Evolutionary conservation across 176 grass and related monocot genomes (phyloP).

Genomic region (Elaeis guineensis): DNA sequence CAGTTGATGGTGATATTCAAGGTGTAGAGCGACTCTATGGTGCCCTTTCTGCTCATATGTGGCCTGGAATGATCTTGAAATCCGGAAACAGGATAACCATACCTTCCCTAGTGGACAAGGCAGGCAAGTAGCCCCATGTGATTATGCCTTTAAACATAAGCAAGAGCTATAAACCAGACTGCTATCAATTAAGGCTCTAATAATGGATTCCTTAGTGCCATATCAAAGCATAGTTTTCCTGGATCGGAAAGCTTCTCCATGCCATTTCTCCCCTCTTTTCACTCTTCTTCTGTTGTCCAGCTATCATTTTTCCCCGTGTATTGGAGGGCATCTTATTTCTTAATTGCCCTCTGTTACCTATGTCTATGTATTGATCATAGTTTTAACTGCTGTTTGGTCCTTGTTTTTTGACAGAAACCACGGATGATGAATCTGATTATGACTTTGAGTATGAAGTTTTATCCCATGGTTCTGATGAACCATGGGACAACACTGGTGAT

Average conservation of each 20-base stretch:
- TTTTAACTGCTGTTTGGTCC: slow-evolving; percentile 18
- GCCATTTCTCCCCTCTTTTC: too few species aligned
- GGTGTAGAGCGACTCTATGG: slow-evolving; percentile 79
- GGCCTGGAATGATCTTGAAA: slow-evolving; percentile 96
- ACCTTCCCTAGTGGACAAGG: slow-evolving; percentile 67
- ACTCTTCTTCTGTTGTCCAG: too few species aligned
- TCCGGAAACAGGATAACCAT: slow-evolving; percentile 65
- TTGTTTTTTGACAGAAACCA: slow-evolving; percentile 46
- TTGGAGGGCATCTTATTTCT: too few species aligned
- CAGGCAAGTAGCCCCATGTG: slow-evolving; percentile 35
- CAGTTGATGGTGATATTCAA: slow-evolving; percentile 91
- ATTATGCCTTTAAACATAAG: neutral
- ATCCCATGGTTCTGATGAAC: slow-evolving; percentile 81
- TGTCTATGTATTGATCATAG: slow-evolving; percentile 5
- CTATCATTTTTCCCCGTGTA: too few species aligned
- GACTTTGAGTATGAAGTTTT: slow-evolving; percentile 82
- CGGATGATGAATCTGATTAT: slow-evolving; percentile 70
- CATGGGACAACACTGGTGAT: slow-evolving; percentile 52
- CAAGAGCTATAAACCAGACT: too few species aligned
- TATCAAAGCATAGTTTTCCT: too few species aligned
- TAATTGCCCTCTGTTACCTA: too few species aligned
- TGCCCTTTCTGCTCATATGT: slow-evolving; percentile 90
- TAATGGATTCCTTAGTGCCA: too few species aligned
- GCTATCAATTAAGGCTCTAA: too few species aligned
- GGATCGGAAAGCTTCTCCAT: too few species aligned